Conservation (phyloP, 306 rosid species). For the apple (Malus domestica) region ASM211411v1 NC_041789.1:30721001-30721500, state of each 20-base stretch:
- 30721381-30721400: constrained; percentile 28
- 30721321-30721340: constrained; percentile 54
- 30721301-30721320: constrained; percentile 41
- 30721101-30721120: constrained; percentile 25
- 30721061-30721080: not conserved
- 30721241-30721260: constrained; percentile 46
- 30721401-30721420: not conserved
- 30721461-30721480: not conserved
- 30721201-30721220: constrained; percentile 56
- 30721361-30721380: constrained; percentile 25
- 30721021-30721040: constrained; percentile 43
- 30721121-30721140: constrained; percentile 30
- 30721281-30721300: constrained; percentile 23
- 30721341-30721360: constrained; percentile 47
- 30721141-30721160: constrained; percentile 38
- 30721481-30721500: not conserved
- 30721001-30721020: constrained; percentile 75
- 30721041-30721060: constrained; percentile 34
- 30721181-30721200: constrained; percentile 73
- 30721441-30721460: not conserved
- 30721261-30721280: constrained; percentile 25
- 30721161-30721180: constrained; percentile 50
- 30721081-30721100: constrained; percentile 27
- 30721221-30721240: constrained; percentile 42
- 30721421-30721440: not conserved